Evolutionary conservation across 306 rosid species (phyloP).

Genomic region (Potentilla sterilis): DNA sequence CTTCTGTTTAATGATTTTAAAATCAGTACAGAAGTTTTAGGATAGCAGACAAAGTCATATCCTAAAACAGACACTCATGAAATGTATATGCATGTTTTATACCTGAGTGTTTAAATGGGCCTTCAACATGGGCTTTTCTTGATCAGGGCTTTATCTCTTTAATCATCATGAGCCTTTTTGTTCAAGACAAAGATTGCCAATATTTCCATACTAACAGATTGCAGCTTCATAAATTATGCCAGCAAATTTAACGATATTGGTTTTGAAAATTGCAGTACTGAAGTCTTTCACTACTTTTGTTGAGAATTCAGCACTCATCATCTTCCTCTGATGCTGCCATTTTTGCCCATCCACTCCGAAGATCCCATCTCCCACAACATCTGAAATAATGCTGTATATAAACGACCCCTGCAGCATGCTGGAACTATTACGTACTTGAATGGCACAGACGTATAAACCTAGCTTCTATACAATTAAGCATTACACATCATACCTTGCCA

Average conservation of each 20-base stretch:
- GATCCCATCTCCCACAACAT: conserved; percentile 16
- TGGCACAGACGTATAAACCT: neutral
- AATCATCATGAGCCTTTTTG: no score
- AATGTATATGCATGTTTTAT: no score
- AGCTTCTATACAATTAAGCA: neutral
- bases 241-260: conserved; percentile 23
- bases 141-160: no score
- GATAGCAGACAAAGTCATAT: no score
- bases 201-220: neutral
- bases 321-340: conserved; percentile 22
- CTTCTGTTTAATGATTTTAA: no score
- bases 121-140: no score
- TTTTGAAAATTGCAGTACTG: conserved; percentile 9
- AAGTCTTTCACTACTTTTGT: conserved; percentile 14
- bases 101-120: no score
- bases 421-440: neutral
- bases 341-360: conserved; percentile 14
- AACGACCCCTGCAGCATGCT: conserved; percentile 8
- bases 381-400: neutral
- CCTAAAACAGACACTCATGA: no score
- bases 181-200: no score
- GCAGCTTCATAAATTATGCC: conserved; percentile 5
- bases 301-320: conserved; percentile 11
- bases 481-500: conserved; percentile 17
- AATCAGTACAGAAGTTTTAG: no score